Percentiles rank a stretch among this genome's conserved stretches.
These are phyloP conservation scores for Taphrina betulina DNA, from an alignment of 1,139 yeast genomes.

Conservation along the genomic window DNA sequence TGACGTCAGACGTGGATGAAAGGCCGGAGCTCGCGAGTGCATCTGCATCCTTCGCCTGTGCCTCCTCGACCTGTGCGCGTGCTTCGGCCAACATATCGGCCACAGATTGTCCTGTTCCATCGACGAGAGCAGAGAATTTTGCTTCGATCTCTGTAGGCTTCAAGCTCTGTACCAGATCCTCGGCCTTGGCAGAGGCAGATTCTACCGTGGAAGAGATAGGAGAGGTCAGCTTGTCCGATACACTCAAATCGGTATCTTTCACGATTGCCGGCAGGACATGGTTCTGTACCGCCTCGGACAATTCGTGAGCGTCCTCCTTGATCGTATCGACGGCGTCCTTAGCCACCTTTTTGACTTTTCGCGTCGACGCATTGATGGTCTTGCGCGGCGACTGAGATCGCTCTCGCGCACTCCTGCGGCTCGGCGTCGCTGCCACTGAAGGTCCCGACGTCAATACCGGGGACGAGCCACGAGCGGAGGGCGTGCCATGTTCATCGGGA, in stretches of 20 bases:
- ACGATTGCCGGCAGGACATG: neutral
- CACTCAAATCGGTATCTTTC: neutral
- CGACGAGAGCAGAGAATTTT: neutral
- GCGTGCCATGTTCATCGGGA: constrained; percentile 16
- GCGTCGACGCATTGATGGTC: constrained; percentile 4
- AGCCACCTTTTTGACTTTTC: constrained; percentile 15
- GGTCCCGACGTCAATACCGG: neutral
- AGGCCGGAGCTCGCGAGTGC: constrained; percentile 14
- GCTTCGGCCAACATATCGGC: constrained; percentile 26
- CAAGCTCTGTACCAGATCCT: neutral
- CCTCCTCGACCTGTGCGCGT: constrained; percentile 23
- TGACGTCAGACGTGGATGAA: neutral
- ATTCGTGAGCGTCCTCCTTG: constrained; percentile 14
- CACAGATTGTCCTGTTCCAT: constrained; percentile 15
- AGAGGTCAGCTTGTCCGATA: constrained; percentile 4
- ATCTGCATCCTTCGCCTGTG: constrained; percentile 17
- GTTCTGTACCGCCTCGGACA: constrained; percentile 8
- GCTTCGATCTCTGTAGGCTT: constrained; percentile 6
- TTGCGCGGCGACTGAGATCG: constrained; percentile 17
- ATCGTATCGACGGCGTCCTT: constrained; percentile 7
- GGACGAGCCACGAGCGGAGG: constrained; percentile 4
- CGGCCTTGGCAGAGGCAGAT: neutral
- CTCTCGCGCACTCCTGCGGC: constrained; percentile 15
- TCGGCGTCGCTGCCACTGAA: constrained; percentile 10
- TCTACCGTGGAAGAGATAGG: neutral